Evolutionary conservation across 257 asterid genomes (phyloP).

Genomic region (Catharanthus roseus): DNA sequence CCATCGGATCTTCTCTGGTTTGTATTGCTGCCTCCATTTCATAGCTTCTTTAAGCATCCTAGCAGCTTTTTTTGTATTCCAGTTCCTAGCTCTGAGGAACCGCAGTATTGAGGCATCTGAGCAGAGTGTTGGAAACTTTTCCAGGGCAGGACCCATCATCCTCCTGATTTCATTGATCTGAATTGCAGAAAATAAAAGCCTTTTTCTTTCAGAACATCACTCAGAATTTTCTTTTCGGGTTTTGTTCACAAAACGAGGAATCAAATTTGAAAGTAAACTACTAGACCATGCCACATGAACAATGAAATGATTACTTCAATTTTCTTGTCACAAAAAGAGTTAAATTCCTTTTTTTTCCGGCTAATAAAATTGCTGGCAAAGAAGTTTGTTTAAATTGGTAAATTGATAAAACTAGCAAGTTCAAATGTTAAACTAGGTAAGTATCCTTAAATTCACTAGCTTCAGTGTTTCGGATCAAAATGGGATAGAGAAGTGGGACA

Average conservation of each 20-base stretch:
- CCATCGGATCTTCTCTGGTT: constrained; percentile 55
- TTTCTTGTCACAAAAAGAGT: too few relatives aligned
- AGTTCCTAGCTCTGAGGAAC: constrained; percentile 55
- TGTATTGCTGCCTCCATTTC: constrained; percentile 56
- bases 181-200: neutral
- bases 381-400: neutral
- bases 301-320: neutral
- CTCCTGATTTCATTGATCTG: constrained; percentile 46
- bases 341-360: neutral
- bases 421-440: neutral
- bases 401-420: neutral
- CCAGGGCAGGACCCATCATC: constrained; percentile 37
- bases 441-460: neutral
- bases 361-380: neutral
- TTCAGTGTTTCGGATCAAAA: neutral
- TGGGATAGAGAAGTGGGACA: neutral
- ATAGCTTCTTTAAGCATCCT: constrained; percentile 57
- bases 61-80: constrained; percentile 44
- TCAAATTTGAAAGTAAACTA: neutral
- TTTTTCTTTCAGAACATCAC: neutral
- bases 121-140: constrained; percentile 34
- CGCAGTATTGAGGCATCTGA: constrained; percentile 46
- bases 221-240: neutral
- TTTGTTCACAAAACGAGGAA: neutral
- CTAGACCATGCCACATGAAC: too few relatives aligned